phyloP scores from a whole-genome alignment of 805 yeast genomes.

The Yamadazyma sp. region DNA sequence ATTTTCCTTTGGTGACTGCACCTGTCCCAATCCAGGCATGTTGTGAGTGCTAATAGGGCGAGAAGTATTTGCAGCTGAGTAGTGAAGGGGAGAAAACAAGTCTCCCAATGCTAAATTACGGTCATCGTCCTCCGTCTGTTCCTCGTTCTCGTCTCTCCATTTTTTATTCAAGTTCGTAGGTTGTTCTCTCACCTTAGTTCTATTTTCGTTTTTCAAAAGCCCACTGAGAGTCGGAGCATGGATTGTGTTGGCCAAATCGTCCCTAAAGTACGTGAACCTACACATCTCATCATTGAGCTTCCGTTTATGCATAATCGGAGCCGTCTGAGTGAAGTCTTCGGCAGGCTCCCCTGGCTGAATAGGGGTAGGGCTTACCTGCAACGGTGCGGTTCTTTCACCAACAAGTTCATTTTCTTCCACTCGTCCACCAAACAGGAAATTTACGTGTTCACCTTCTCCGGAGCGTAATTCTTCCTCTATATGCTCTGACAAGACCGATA shows the following conservation, averaged over 20 bases:
- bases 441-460: slow-evolving; percentile 11
- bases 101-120: slow-evolving; percentile 18
- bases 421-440: slow-evolving; percentile 24
- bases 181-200: slow-evolving; percentile 13
- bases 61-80: slow-evolving; percentile 7
- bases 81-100: slow-evolving; percentile 27
- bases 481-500: slow-evolving; percentile 71
- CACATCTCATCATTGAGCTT: slow-evolving; percentile 28
- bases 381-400: slow-evolving; percentile 36
- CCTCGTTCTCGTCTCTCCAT: slow-evolving; percentile 16
- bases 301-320: slow-evolving; percentile 22
- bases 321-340: slow-evolving; percentile 26
- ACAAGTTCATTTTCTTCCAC: slow-evolving; percentile 32
- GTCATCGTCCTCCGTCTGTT: slow-evolving; percentile 9
- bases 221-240: slow-evolving; percentile 90
- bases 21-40: background rate
- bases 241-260: slow-evolving; percentile 82
- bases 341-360: slow-evolving; percentile 68
- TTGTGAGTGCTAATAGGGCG: slow-evolving; percentile 3
- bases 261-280: slow-evolving; percentile 90
- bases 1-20: background rate
- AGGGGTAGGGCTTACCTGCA: slow-evolving; percentile 70
- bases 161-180: slow-evolving; percentile 14
- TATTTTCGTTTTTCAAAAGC: slow-evolving; percentile 34
- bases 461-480: slow-evolving; percentile 5